Evolutionary conservation across 108 stramenopile species (phyloP), one percentile per base, ranked within the genome.

Genomic region (Cylindrotheca fusiformis): DNA sequence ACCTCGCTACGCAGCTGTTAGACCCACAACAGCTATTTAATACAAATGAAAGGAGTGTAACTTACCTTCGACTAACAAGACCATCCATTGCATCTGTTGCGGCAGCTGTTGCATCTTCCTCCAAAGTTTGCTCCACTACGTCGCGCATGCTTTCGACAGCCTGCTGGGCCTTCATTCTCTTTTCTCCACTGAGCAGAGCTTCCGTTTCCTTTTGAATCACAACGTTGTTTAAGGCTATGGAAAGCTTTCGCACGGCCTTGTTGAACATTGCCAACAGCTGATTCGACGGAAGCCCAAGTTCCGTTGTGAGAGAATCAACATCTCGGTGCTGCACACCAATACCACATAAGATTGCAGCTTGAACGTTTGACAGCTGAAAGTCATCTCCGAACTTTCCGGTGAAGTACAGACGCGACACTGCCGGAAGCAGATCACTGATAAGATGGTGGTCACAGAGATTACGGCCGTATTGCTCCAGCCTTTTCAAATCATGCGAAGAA

Each of bases 371-470:
- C 18, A 96, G 80, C 27, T 72, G 75, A 51, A 87, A 85, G 32
- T 72, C 76, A 8, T 67, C 53, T 24, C 91, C 91, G 59, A 98
- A 83, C 20, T 94, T 76, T 19, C 90, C 79, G 18, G 88, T 68
- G 70, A 99, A 98, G 74, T 93, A 96, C n/a, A 99, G 71, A 36
- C 86, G 72, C 30, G 95, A 78, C 14, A 98, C 71, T 2, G 66
- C 72, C 20, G 97, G 96, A 14, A 99, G 47, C 17, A 99, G 84
- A 74, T 99, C 99, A 0, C 93, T 88, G 41, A 99, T 80, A 24
- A 99, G 68, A 78, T 99, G 99, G 69, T 98, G 95, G 73, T 99
- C 99, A 60, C 96, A 98, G 27, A 99, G 73, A 58, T 99, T 98
- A 32, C 97, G 83, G 25, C 96, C 89, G 75, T 99, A 99, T 14